Percentiles rank a stretch among this genome's conserved stretches.
These are phyloP conservation scores for Eucalyptus regnans DNA, from an alignment of 345 rosid genomes.

Conservation along the genomic window DNA sequence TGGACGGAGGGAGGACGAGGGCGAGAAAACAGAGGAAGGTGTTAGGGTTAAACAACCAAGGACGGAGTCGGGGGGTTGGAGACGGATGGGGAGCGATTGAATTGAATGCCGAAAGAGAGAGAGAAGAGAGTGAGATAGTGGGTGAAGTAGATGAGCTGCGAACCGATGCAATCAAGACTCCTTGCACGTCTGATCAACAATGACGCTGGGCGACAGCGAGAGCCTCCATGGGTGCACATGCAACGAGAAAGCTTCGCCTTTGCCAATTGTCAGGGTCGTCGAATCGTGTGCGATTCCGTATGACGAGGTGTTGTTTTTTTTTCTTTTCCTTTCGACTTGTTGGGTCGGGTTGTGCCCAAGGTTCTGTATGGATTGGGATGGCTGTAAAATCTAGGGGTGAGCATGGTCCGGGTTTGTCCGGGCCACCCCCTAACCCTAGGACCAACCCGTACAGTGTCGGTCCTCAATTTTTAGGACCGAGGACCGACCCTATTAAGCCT, in stretches of 20 bases:
- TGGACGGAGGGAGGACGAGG: neutral
- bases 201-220: neutral
- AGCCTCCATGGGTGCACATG: neutral
- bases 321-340: neutral
- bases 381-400: no score
- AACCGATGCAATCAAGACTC: slow-evolving; percentile 42
- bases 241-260: neutral
- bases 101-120: neutral
- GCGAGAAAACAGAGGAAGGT: neutral
- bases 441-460: no score
- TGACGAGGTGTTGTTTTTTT: neutral
- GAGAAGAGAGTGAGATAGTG: neutral
- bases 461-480: no score
- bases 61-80: neutral
- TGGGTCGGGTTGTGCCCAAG: neutral
- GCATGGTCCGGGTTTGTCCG: no score
- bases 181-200: neutral
- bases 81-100: neutral
- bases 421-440: no score
- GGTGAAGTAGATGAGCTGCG: slow-evolving; percentile 58
- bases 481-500: no score
- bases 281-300: neutral
- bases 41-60: neutral
- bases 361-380: neutral
- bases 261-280: neutral